Conservation (phyloP, 2,329 filamentous ascomycete genomes). For the Aureobasidium namibiae region DNA sequence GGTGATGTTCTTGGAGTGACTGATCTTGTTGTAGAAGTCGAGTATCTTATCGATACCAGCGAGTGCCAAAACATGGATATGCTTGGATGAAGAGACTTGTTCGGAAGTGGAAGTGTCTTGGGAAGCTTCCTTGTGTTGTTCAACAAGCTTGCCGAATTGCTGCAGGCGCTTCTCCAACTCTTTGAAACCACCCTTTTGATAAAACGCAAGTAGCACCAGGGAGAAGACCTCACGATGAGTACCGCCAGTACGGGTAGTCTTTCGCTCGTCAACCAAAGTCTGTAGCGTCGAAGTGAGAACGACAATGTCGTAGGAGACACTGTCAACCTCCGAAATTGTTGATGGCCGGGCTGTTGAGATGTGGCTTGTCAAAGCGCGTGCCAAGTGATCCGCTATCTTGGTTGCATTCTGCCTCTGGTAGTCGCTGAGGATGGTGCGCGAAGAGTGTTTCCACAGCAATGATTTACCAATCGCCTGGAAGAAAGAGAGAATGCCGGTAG, state of each 20-base stretch:
- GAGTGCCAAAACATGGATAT: slow-evolving; percentile 20
- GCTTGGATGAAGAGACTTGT: slow-evolving; percentile 6
- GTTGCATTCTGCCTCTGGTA: slow-evolving; percentile 54
- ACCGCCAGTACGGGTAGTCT: slow-evolving; percentile 43
- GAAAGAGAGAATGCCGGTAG: slow-evolving; percentile 72
- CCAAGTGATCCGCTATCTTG: slow-evolving; percentile 60
- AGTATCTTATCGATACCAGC: slow-evolving; percentile 62
- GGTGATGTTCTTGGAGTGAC: slow-evolving; percentile 68
- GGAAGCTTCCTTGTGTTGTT: slow-evolving; percentile 19
- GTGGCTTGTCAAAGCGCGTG: slow-evolving; percentile 57
- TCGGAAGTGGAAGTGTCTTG: slow-evolving; percentile 17
- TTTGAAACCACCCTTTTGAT: slow-evolving; percentile 67
- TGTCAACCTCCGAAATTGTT: slow-evolving; percentile 6
- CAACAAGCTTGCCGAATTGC: slow-evolving; percentile 21
- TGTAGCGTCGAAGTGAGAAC: slow-evolving; percentile 71
- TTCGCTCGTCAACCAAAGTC: slow-evolving; percentile 59
- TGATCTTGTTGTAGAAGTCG: slow-evolving; percentile 68
- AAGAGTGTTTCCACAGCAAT: slow-evolving; percentile 59
- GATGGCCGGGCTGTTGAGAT: slow-evolving; percentile 19
- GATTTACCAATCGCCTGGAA: slow-evolving; percentile 80
- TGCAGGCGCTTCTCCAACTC: slow-evolving; percentile 51
- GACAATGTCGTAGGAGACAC: slow-evolving; percentile 65
- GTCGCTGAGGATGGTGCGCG: slow-evolving; percentile 43
- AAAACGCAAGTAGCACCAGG: slow-evolving; percentile 79
- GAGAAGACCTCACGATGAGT: slow-evolving; percentile 43